Base-by-base conservation (phyloP, 306 rosid species). In the Dryas octopetala region DNA sequence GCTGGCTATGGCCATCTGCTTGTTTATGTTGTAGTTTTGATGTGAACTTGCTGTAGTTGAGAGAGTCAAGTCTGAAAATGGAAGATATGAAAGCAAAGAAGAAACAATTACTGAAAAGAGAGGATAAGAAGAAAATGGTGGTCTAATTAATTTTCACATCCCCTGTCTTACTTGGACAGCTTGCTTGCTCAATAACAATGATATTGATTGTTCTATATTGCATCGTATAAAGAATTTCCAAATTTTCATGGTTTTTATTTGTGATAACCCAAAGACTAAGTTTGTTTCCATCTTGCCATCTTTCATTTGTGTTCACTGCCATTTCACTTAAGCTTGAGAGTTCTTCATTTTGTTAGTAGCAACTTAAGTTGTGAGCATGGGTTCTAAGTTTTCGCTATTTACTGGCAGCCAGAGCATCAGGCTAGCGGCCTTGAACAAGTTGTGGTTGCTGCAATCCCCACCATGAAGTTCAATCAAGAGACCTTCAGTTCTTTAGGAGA, bases 361-460 rank as follows among this genome's bases (percentile, higher is more conserved):
- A 26, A 72, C 10, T 76, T 68, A 16, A 53, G 52, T 51, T 69
- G 70, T 69, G 76, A 70, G 79, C 40, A 74, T 50, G 83, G 65
- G 54, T 79, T 87, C 81, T 82, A 80, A 88, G 71, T 77, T 85
- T 86, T 70, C 80, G 40, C 80, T 86, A 87, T 83, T 91, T 85
- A 71, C 73, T 85, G 88, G 80, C 93, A 91, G 98, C 95, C 95
- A 85, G 96, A 90, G 82, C 87, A 85, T 79, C 91, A 64, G 68
- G 84, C 61, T 66, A 85, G 87, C 66, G 93, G 87, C 74, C 79
- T 89, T 45, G 97, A 86, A 78, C 93, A 91, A 55, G 87, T 86
- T 90, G 74, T 90, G 77, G 87, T 94, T 76, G 89, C 94, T 52
- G 97, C 97, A 47, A 94, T 94, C 77, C 98, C 98, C 14, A 90